phyloP scores from a whole-genome alignment of 2,329 filamentous ascomycete species.

The Cordyceps fumosorosea region DNA sequence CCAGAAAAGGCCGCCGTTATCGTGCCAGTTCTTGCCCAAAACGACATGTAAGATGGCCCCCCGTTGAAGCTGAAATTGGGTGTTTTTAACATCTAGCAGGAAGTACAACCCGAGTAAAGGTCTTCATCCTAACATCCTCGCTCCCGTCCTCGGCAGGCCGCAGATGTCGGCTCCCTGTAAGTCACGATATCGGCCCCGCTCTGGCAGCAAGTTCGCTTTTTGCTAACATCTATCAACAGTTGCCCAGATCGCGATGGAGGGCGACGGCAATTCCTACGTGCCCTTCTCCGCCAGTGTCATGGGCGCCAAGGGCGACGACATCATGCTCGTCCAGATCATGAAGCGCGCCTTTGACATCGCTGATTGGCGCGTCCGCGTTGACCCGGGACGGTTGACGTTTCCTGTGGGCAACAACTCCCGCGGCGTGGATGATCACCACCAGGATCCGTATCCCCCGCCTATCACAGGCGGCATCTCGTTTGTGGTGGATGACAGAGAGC shows the following conservation, averaged over 20 bases:
- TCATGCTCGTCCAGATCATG: conserved; percentile 22
- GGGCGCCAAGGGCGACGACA: conserved; percentile 22
- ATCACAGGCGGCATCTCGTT: background rate
- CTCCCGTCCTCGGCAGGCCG: conserved; percentile 24
- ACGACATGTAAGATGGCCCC: background rate
- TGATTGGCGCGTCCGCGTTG: conserved; percentile 23
- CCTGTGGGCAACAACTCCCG: conserved; percentile 18
- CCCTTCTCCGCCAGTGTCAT: conserved; percentile 27
- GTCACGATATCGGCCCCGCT: conserved; percentile 10
- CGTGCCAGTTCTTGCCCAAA: conserved; percentile 18
- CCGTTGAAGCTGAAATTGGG: background rate
- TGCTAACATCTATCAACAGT: conserved; percentile 17
- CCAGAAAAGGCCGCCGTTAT: conserved; percentile 22
- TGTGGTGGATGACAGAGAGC: background rate
- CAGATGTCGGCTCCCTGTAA: conserved; percentile 30
- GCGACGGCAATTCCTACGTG: conserved; percentile 23
- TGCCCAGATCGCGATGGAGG: conserved; percentile 25
- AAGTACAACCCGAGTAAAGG: conserved; percentile 14
- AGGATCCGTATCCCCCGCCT: background rate
- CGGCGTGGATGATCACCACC: conserved; percentile 13
- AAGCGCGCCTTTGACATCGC: conserved; percentile 23
- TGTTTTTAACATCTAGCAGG: background rate
- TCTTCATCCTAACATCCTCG: conserved; percentile 22
- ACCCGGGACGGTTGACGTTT: conserved; percentile 24
- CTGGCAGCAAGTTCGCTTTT: background rate